These are phyloP conservation scores for Arthrobotrys sphaeroides DNA, from an alignment of 2,329 filamentous ascomycete genomes.

Conservation along the genomic window DNA sequence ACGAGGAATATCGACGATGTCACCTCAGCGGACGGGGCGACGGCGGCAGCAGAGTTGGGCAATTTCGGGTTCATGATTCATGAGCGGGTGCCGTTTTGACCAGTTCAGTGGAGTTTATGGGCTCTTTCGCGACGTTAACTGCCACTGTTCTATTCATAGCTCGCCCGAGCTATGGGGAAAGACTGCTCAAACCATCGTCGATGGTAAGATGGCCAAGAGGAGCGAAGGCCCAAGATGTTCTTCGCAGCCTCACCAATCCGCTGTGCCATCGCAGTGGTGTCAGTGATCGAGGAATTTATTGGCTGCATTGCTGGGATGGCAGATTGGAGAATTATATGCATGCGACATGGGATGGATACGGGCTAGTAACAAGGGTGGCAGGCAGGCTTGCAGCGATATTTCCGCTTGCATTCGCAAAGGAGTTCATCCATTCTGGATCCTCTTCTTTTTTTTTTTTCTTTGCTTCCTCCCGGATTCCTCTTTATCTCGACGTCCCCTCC, in stretches of 20 bases:
- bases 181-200: background rate
- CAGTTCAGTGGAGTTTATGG: background rate
- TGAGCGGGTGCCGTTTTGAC: too few relatives aligned
- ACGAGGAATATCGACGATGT: slow-evolving; percentile 14
- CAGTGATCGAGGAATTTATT: slow-evolving; percentile 33
- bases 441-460: background rate
- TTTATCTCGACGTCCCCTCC: background rate
- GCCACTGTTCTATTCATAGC: background rate
- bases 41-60: background rate
- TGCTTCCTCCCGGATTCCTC: background rate
- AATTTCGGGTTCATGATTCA: too few relatives aligned
- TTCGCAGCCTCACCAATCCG: slow-evolving; percentile 1
- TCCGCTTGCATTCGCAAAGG: slow-evolving; percentile 51
- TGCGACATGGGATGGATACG: slow-evolving; percentile 19
- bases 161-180: background rate
- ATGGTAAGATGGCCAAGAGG: slow-evolving; percentile 7
- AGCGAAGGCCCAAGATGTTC: slow-evolving; percentile 6
- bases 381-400: slow-evolving; percentile 38
- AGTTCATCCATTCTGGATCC: slow-evolving; percentile 9
- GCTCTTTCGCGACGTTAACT: background rate
- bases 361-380: slow-evolving; percentile 20
- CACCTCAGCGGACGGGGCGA: background rate
- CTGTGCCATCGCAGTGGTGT: slow-evolving; percentile 3
- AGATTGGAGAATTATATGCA: slow-evolving; percentile 29
- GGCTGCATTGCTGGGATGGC: slow-evolving; percentile 24